Evolutionary conservation across 768 basidiomycete genomes (phyloP), one percentile per base, ranked within the genome.

Genomic region (Mycena vulgaris): DNA sequence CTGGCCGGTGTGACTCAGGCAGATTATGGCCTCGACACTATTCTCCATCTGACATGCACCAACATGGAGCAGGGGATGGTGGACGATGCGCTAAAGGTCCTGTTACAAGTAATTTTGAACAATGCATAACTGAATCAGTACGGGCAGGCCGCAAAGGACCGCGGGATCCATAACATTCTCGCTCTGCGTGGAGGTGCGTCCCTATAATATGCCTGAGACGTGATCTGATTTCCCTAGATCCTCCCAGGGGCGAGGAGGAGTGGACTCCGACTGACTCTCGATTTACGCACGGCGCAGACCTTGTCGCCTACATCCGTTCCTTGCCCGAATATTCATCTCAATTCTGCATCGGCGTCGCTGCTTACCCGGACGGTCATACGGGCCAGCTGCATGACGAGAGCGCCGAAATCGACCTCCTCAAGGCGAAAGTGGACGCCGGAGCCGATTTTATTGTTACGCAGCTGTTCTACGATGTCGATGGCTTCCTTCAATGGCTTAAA

Each of bases 291-390:
- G 97, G 92, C 45, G 83, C 89, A 25, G 98, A 99, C 80, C 90
- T 99, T n/a, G 95, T 99, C 21, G 86, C 87, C 52, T 97, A 96
- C 77, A 98, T 99, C 74, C 89, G 93, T 42, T 87, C 91, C 21
- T 84, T 88, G 6, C 88, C 89, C 17, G 91, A 96, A 74, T 94
- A 94, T 78, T 89, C 92, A 35, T 88, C 94, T 48, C 85, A 91
- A 71, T 99, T 99, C 80, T 97, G 95, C 78, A 88, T 99, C 69
- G 98, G 97, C 56, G 97, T 99, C 53, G 97, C 97, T 94, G 98
- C 91, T 27, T 99, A 99, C 73, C 96, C 98, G 5, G 96, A 98
- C 76, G 95, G 95, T 1, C 92, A 96, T 76, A 83, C 92, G 2
- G 95, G 93, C 72, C 85, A 84, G 45, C 78, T 82, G 11, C 78